Evolutionary conservation across 148 eudicot genomes (phyloP), one percentile per base, ranked within the genome.

Genomic region (Euryodendron excelsum): DNA sequence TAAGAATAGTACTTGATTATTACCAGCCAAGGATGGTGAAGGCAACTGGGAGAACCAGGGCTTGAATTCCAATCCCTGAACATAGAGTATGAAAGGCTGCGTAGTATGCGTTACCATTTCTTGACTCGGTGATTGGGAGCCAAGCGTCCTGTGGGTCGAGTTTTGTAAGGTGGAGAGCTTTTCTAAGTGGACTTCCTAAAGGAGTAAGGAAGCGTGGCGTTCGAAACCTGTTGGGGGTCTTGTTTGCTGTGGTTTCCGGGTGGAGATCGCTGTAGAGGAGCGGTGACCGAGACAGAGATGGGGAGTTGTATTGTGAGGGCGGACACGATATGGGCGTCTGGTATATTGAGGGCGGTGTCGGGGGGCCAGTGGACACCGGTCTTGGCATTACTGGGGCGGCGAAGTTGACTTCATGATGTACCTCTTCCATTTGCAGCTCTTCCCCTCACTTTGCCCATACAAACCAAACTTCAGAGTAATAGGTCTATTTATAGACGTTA

Each of bases 121-220:
- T 88, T 0, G 88, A 84, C 76, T 88, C 88, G 11, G 90, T 88
- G 23, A 88, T 83, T 3, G 98, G 98, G 10, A 94, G 95, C 98
- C 98, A 94, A 2, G 98, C 98, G 58, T 94, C 98, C 7, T 91
- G 91, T 0, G 97, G 98, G 73, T 94, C 93, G 18, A 94, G 89
- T 36, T 81, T 94, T 0, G 97, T 92, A 80, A 92, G 78, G 11
- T 82, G 60, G 25, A 94, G 69, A 0, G 86, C 97, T 23, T 92
- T 94, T 75, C 92, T 84, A 0, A 94, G 9, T 2, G 98, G 98
- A 80, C 92, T 90, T 30, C 86, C 92, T 48, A 92, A 37, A 0
- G 96, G 96, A 20, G 96, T 91, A 0, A 88, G 73, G 76, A 80
- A 83, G 62, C 74, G 47, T 7, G 90, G 88, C 1, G 90, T 87